Evolutionary conservation across 2,329 filamentous ascomycete species (phyloP), one percentile per base, ranked within the genome.

Genomic region (Rhinocladiella similis): DNA sequence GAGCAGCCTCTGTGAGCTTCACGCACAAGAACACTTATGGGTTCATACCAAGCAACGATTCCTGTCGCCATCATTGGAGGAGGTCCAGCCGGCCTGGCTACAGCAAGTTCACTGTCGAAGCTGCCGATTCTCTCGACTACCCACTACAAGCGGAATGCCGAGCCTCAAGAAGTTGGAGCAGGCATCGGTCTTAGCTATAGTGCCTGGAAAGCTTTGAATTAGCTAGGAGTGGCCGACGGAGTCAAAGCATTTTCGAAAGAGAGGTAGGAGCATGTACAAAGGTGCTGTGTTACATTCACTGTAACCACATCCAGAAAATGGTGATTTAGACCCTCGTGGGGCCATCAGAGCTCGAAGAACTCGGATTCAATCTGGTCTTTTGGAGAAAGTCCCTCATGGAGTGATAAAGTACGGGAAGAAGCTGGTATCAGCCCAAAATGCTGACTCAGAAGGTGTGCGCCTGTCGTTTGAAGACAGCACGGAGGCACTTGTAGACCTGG

Each of bases 401-500:
- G 68, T 70, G 0, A 73, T 83, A 29, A 70, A 74, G 6, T 69
- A 80, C 1, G 71, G 69, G 1, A 80, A 78, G 50, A 77, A 74
- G 50, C 69, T 83, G 2, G 57, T 66, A 0, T 61, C 59, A 0
- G 62, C 81, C 2, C 65, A 73, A 3, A 68, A 80, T 42, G 56
- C 73, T 2, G 63, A 67, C 0, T 61, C 54, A n/a, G 65, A 64
- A 0, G 77, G 75, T 4, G 67, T 79, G 1, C 60, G 67, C 2
- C 67, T 83, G 13, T 43, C 54, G 0, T 76, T 77, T 56, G 63
- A 57, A 1, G 73, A 86, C 60, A 82, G 80, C 4, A 61, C 61
- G 2, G 73, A 69, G 0, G 77, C 66, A 0, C 72, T 73, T 25
- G 83, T 86, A 66, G 84, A 88, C 57, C 72, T 87, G n/a, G 75